Percentiles rank a stretch among this genome's conserved stretches.
phyloP scores from a whole-genome alignment of 177 flowering plant genomes.

The Vitis hybrid region DNA sequence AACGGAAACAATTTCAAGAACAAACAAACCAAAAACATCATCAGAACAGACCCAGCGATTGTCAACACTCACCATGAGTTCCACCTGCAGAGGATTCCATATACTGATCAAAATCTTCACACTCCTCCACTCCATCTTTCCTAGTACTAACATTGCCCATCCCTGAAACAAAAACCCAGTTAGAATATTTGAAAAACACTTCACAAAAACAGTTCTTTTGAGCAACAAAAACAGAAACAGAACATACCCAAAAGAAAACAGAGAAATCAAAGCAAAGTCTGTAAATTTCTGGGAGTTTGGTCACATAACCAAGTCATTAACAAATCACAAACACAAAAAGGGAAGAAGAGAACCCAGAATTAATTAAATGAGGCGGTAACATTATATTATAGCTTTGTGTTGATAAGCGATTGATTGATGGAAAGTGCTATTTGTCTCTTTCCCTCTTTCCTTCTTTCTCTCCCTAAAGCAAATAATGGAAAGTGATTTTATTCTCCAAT shows the following conservation, averaged over 20 bases:
- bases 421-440: slow-evolving; percentile 21
- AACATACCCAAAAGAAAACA: background rate
- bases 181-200: background rate
- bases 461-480: slow-evolving; percentile 10
- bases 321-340: slow-evolving; percentile 10
- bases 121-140: too few relatives aligned
- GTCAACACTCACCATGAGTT: too few relatives aligned
- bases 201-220: background rate
- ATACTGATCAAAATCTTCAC: too few relatives aligned
- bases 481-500: slow-evolving; percentile 46
- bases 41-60: too few relatives aligned
- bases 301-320: slow-evolving; percentile 26
- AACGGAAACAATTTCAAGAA: background rate
- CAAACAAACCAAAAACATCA: slow-evolving; percentile 3
- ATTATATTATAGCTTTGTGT: slow-evolving; percentile 10
- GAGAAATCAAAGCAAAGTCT: background rate
- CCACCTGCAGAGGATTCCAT: too few relatives aligned
- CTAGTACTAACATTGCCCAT: too few relatives aligned
- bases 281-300: background rate
- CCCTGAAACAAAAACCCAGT: background rate
- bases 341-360: slow-evolving; percentile 2
- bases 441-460: slow-evolving; percentile 17
- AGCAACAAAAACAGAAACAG: background rate
- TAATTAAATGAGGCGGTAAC: slow-evolving; percentile 12
- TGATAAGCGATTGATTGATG: slow-evolving; percentile 2